A percentile compares a stretch with the other conserved stretches of the same genome.
Evolutionary conservation across 164 flowering plant genomes (phyloP).

Genomic region (Tetracentron sinense): DNA sequence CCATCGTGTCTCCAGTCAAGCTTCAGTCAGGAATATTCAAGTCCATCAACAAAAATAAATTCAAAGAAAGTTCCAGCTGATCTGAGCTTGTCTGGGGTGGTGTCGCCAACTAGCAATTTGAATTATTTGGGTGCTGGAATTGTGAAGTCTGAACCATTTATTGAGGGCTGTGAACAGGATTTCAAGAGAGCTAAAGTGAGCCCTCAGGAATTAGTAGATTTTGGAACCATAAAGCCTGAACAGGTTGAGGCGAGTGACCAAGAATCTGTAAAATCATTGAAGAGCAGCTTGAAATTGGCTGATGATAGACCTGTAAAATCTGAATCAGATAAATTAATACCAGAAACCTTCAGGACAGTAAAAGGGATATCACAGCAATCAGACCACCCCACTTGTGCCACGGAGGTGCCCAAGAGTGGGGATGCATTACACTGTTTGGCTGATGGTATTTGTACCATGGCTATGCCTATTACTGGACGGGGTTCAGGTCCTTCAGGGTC

Average conservation of each 20-base stretch:
- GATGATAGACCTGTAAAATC: conserved; percentile 28
- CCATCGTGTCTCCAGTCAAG: conserved; percentile 19
- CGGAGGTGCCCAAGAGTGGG: not conserved
- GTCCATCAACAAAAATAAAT: conserved; percentile 14
- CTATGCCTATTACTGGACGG: conserved; percentile 2
- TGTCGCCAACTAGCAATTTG: conserved; percentile 1
- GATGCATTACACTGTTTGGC: not conserved
- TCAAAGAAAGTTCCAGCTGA: conserved; percentile 11
- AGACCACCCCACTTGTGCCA: not conserved
- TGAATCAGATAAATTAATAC: conserved; percentile 25
- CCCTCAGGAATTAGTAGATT: conserved; percentile 8
- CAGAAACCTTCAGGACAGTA: conserved; percentile 5
- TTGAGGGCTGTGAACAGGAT: conserved; percentile 24
- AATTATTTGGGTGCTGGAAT: conserved; percentile 10
- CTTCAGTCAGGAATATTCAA: conserved; percentile 7
- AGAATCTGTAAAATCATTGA: conserved; percentile 5
- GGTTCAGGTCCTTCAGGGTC: conserved; percentile 9
- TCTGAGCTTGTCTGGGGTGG: conserved; percentile 9
- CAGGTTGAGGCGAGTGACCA: conserved; percentile 8
- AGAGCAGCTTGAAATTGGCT: conserved; percentile 10
- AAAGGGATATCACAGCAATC: conserved; percentile 15
- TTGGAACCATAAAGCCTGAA: conserved; percentile 29
- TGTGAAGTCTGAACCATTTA: conserved; percentile 52
- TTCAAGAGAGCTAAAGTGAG: conserved; percentile 7
- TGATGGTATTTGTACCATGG: not conserved